These are phyloP conservation scores for Mucor mucedo DNA, from an alignment of 371 early-diverging fungal species.

Conservation along the genomic window DNA sequence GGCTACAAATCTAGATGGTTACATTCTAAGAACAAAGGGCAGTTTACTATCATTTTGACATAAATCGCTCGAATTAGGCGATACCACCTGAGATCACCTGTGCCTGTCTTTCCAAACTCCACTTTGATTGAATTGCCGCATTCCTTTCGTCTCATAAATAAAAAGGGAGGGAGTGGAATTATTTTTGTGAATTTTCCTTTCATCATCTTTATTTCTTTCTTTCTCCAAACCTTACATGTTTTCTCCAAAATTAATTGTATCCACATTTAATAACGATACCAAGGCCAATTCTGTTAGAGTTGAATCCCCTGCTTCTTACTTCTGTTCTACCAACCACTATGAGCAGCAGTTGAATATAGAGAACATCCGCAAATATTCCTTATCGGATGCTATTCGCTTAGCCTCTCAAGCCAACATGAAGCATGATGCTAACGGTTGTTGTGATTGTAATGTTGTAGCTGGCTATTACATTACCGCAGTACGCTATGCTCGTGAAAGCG, in stretches of 20 bases:
- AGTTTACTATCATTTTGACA: slow-evolving; percentile 4
- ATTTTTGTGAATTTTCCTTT: slow-evolving; percentile 1
- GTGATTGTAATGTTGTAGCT: slow-evolving; percentile 22
- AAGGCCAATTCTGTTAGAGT: not conserved
- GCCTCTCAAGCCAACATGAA: slow-evolving; percentile 31
- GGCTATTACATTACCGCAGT: slow-evolving; percentile 27
- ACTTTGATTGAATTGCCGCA: not conserved
- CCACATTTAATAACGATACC: not conserved
- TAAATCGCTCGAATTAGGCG: not conserved
- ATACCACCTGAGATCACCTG: slow-evolving; percentile 10
- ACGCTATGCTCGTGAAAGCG: slow-evolving; percentile 15
- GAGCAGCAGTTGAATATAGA: slow-evolving; percentile 15
- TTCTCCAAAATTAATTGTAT: slow-evolving; percentile 11
- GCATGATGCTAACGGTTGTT: slow-evolving; percentile 30
- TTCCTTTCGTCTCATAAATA: not conserved
- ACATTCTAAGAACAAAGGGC: not conserved
- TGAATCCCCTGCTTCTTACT: not conserved
- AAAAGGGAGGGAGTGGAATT: not conserved
- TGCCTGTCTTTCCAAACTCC: slow-evolving; percentile 1
- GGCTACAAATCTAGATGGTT: not conserved
- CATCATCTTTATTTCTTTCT: not conserved
- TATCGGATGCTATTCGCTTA: slow-evolving; percentile 17
- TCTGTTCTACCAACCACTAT: slow-evolving; percentile 15
- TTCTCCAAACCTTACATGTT: not conserved
- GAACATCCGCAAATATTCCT: slow-evolving; percentile 15